phyloP scores from a whole-genome alignment of 2,329 filamentous ascomycete genomes.

The Colletotrichum scovillei region DNA sequence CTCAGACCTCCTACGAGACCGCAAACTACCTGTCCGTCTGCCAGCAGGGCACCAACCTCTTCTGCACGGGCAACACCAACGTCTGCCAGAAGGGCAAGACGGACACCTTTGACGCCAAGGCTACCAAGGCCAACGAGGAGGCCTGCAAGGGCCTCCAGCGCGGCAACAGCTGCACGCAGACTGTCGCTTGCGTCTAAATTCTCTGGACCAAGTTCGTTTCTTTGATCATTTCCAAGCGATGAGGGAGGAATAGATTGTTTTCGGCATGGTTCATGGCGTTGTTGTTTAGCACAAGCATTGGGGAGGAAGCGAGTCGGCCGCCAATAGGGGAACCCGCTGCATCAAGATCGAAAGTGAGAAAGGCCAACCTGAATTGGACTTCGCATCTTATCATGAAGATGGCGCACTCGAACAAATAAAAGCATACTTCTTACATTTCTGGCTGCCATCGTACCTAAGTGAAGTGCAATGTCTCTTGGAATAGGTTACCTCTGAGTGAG shows the following conservation, averaged over 20 bases:
- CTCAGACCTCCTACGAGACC: constrained; percentile 9
- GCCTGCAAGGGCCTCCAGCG: constrained; percentile 4
- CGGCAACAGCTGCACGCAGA: constrained; percentile 13
- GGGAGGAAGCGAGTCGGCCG: too few species aligned
- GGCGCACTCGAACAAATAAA: too few species aligned
- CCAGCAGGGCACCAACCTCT: constrained; percentile 6
- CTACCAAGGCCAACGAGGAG: constrained; percentile 15
- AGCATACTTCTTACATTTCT: neutral
- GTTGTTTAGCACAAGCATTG: too few species aligned
- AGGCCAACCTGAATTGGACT: neutral
- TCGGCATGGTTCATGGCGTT: neutral
- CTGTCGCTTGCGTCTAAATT: constrained; percentile 9
- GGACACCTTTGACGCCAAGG: constrained; percentile 13
- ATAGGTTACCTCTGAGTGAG: neutral
- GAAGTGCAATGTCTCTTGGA: neutral
- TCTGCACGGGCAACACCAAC: constrained; percentile 18
- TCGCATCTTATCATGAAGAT: neutral
- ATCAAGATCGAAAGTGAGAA: neutral
- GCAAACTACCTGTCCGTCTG: constrained; percentile 9
- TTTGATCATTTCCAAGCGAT: neutral
- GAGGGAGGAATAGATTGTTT: neutral
- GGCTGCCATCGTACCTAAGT: neutral
- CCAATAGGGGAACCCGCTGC: neutral
- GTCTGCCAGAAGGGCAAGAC: constrained; percentile 11
- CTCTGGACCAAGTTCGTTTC: neutral